Percentiles rank a stretch among this genome's conserved stretches.
These are phyloP conservation scores for Porcisia deanei DNA, from an alignment of 208 protist genomes.

Conservation along the genomic window DNA sequence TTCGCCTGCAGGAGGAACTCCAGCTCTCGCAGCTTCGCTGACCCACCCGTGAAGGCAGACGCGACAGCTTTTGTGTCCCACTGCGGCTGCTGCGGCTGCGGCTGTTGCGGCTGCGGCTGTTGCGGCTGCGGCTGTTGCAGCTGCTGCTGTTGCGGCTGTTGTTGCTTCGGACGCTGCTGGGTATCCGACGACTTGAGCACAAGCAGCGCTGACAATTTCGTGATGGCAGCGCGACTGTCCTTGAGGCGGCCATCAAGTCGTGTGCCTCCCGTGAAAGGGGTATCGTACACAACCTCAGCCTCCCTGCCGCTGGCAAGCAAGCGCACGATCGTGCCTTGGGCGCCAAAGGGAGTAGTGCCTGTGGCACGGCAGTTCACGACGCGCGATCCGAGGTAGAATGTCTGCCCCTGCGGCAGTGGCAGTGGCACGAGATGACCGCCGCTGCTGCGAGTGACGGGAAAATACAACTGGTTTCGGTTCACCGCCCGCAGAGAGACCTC, in stretches of 20 bases:
- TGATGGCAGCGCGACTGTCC: conserved; percentile 69
- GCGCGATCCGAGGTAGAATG: conserved; percentile 68
- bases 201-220: conserved; percentile 70
- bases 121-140: conserved; percentile 40
- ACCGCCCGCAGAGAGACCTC: conserved; percentile 52
- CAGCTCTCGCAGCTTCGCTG: conserved; percentile 31
- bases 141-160: conserved; percentile 21
- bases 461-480: conserved; percentile 70
- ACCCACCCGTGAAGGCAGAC: conserved; percentile 16
- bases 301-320: conserved; percentile 69
- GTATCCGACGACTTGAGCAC: conserved; percentile 42
- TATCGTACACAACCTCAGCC: conserved; percentile 91
- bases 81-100: conserved; percentile 49
- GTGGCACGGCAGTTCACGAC: conserved; percentile 87
- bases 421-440: conserved; percentile 73
- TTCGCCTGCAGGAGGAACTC: conserved; percentile 37
- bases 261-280: conserved; percentile 74
- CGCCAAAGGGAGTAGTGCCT: conserved; percentile 80
- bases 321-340: conserved; percentile 81
- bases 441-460: conserved; percentile 64
- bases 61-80: conserved; percentile 10
- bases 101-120: conserved; percentile 9
- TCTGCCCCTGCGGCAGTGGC: conserved; percentile 74
- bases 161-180: neutral
- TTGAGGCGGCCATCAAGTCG: conserved; percentile 75